Evolutionary conservation across 1,139 yeast genomes (phyloP), one percentile per base, ranked within the genome.

Genomic region (Scheffersomyces lignicola): DNA sequence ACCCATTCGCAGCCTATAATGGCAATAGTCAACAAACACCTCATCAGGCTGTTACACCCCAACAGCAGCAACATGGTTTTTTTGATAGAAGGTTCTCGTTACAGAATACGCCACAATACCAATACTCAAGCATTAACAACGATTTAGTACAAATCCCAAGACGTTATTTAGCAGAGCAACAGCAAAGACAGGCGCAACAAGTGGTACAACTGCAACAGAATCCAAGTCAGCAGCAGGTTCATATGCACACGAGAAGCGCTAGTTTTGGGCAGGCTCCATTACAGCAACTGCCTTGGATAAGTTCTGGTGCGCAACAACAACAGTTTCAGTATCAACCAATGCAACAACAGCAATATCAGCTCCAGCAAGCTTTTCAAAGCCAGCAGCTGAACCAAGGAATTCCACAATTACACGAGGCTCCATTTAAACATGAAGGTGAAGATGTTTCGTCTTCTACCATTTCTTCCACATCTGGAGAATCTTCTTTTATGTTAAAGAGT

Each of bases 401-500:
- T 25, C 31, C 29, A 12, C 28, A 25, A 21, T 22, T 20, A 15
- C 33, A 28, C 18, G 34, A 24, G 8, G 33, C 31, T 4, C 33
- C 32, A 16, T 23, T 30, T 21, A 35, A 7, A 18, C 29, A 39
- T 15, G 41, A 37, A 18, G 35, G 12, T 7, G 42, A 35, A n/a
- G 40, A 26, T 17, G 28, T 30, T 13, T 18, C 32, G 16, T 18
- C 15, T 8, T 27, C 22, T 13, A 25, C 23, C n/a, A 24, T 16
- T 16, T 33, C 28, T 7, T 11, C 18, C 5, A 24, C 36, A 12
- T 42, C 48, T n/a, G 61, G 58, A 16, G 72, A 65, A 39, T 56
- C 58, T 35, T 4, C 29, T 4, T 61, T 62, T 44, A 68, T 69
- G 38, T 54, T 68, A 44, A 62, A 67, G 45, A 64, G 71, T 17